Evolutionary conservation across 305 asterid genomes (phyloP).

Genomic region (Fraxinus platypoda): DNA sequence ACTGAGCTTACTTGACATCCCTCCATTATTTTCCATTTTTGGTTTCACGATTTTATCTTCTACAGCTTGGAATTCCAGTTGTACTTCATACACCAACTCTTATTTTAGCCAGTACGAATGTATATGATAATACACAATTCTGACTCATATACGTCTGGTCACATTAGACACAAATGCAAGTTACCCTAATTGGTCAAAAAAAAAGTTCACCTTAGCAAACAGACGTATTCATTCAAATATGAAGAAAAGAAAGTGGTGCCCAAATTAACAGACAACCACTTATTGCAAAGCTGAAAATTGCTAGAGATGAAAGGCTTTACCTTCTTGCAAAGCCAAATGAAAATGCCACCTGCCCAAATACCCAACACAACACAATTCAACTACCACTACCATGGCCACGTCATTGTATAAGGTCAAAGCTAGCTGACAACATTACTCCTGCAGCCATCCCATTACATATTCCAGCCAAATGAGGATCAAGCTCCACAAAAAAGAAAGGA

Average conservation of each 20-base stretch:
- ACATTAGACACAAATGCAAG: not conserved
- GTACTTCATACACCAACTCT: not conserved
- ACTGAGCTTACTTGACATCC: not conserved
- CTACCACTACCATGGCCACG: slow-evolving; percentile 90
- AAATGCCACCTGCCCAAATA: slow-evolving; percentile 77
- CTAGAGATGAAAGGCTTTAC: slow-evolving; percentile 33
- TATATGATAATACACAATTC: not conserved
- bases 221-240: not conserved
- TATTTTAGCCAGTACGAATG: not conserved
- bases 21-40: not conserved
- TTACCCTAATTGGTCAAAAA: not conserved
- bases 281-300: not conserved
- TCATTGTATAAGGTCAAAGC: slow-evolving; percentile 94
- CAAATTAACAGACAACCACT: not conserved
- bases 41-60: not conserved
- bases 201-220: not conserved
- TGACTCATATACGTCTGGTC: not conserved
- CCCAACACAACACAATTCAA: slow-evolving; percentile 73
- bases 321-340: slow-evolving; percentile 92
- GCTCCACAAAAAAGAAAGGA: slow-evolving; percentile 91
- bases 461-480: slow-evolving; percentile 95
- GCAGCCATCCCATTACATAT: slow-evolving; percentile 96
- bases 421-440: slow-evolving; percentile 97
- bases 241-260: not conserved
- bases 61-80: not conserved